These are phyloP conservation scores for Gentiana dahurica DNA, from an alignment of 257 asterid species.

Conservation along the genomic window DNA sequence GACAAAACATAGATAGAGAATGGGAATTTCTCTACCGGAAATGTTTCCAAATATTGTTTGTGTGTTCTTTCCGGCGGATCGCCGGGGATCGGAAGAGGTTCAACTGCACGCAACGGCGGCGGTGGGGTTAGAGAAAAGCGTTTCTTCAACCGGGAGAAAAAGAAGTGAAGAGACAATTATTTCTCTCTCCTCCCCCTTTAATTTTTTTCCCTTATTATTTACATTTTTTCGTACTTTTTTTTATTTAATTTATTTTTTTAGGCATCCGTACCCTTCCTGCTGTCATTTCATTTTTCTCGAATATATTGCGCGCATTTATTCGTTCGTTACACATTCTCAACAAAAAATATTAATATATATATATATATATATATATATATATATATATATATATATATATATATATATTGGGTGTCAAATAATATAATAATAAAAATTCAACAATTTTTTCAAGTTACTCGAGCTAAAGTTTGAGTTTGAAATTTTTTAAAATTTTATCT, in stretches of 20 bases:
- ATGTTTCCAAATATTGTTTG: conserved; percentile 4
- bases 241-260: not conserved
- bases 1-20: conserved; percentile 4
- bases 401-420: not conserved
- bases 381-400: no score
- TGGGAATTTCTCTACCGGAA: not conserved
- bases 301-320: not conserved
- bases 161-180: conserved; percentile 1
- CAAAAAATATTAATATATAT: no score
- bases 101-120: not conserved
- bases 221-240: conserved; percentile 1
- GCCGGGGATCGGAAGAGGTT: conserved; percentile 10
- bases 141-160: not conserved
- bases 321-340: not conserved
- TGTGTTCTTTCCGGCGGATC: conserved; percentile 9
- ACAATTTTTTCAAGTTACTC: no score
- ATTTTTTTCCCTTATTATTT: conserved; percentile 6
- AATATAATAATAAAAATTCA: no score
- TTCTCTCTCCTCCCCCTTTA: conserved; percentile 11
- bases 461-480: not conserved
- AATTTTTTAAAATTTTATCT: no score
- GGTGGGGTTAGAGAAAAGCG: not conserved
- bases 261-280: not conserved
- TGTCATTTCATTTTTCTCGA: not conserved
- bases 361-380: no score